Evolutionary conservation across 73 alveolate genomes (phyloP).

Genomic region (Vitrella brassicaformis): DNA sequence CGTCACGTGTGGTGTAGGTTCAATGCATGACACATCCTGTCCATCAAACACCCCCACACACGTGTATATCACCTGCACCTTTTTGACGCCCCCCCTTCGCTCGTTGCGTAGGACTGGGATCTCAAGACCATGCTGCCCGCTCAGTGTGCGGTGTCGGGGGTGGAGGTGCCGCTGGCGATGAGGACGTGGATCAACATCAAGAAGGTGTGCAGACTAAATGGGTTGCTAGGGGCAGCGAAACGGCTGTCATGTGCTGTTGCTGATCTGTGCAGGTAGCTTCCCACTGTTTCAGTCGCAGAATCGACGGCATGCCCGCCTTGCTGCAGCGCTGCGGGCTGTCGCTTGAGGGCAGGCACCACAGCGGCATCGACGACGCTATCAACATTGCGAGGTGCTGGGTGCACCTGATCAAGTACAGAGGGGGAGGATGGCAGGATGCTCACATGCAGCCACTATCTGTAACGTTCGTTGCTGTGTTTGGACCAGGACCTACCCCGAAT

Average conservation of each 20-base stretch:
- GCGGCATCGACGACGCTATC: constrained; percentile 50
- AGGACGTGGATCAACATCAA: constrained; percentile 47
- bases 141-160: background rate
- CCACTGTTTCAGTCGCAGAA: too few relatives aligned
- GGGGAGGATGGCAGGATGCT: too few relatives aligned
- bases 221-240: background rate
- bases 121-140: constrained; percentile 2
- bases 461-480: too few relatives aligned
- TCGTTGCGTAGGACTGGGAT: constrained; percentile 53
- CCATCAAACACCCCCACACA: too few relatives aligned
- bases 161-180: constrained; percentile 30
- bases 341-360: constrained; percentile 51
- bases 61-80: too few relatives aligned
- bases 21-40: too few relatives aligned
- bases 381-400: constrained; percentile 29
- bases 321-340: constrained; percentile 25
- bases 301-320: constrained; percentile 49
- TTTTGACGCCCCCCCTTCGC: too few relatives aligned
- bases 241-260: too few relatives aligned
- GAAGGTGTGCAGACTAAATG: constrained; percentile 40
- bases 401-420: background rate
- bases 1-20: constrained; percentile 52
- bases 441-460: too few relatives aligned
- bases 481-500: too few relatives aligned
- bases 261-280: too few relatives aligned